A percentile compares a stretch with the other conserved stretches of the same genome.
phyloP scores from a whole-genome alignment of 176 grass and related monocot species.

The Carex kokanica region DNA sequence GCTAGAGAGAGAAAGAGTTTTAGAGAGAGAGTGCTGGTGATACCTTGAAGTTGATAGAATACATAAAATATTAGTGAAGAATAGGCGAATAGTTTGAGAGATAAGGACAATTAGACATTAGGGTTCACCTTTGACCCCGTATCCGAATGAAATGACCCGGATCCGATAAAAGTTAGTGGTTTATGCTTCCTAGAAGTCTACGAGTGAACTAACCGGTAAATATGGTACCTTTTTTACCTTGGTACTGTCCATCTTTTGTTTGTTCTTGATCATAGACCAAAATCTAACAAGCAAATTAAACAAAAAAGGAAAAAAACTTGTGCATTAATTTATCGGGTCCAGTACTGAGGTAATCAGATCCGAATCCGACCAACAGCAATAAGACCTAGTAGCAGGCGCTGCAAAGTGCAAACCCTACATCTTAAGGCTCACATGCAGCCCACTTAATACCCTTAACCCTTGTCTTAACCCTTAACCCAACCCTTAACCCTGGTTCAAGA shows the following conservation, averaged over 20 bases:
- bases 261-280: background rate
- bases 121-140: conserved; percentile 4
- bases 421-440: conserved; percentile 29
- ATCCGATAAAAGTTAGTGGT: conserved; percentile 21
- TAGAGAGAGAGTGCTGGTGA: conserved; percentile 29
- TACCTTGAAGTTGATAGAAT: conserved; percentile 31
- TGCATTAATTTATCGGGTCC: background rate
- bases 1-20: conserved; percentile 29
- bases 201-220: background rate
- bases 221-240: conserved; percentile 5
- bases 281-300: background rate
- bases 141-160: background rate
- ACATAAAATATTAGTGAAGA: conserved; percentile 38
- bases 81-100: conserved; percentile 12
- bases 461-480: conserved; percentile 32
- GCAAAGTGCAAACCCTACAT: conserved; percentile 29
- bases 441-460: conserved; percentile 31
- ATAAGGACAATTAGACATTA: conserved; percentile 20
- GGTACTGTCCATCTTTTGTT: background rate
- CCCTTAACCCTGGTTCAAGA: conserved; percentile 22
- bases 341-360: background rate
- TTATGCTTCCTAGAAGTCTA: background rate
- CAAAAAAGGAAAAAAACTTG: background rate
- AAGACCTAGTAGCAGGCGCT: conserved; percentile 20
- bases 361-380: background rate